phyloP scores from a whole-genome alignment of 2,329 filamentous ascomycete species.

The Diplocarpon rosae region DNA sequence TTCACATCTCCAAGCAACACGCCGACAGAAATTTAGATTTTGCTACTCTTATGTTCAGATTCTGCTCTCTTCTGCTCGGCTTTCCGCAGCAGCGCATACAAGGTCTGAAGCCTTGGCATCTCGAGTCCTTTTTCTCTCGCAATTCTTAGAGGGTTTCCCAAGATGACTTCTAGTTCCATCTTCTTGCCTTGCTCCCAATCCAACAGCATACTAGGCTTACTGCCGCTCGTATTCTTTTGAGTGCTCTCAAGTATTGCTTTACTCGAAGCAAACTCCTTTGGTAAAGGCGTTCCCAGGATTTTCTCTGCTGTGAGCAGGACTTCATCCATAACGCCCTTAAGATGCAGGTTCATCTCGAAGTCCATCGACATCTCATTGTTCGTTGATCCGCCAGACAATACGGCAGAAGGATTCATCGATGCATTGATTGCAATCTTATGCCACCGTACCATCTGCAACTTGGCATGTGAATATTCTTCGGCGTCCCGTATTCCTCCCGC shows the following conservation, averaged over 20 bases:
- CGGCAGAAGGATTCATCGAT: slow-evolving; percentile 62
- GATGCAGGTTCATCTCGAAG: slow-evolving; percentile 48
- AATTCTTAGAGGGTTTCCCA: slow-evolving; percentile 43
- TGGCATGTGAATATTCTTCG: slow-evolving; percentile 50
- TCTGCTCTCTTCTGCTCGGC: slow-evolving; percentile 33
- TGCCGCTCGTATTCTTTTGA: slow-evolving; percentile 49
- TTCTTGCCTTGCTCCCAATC: slow-evolving; percentile 42
- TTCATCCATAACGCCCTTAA: slow-evolving; percentile 59
- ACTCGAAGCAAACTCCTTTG: slow-evolving; percentile 46
- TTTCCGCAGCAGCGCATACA: slow-evolving; percentile 44
- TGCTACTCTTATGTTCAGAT: slow-evolving; percentile 11
- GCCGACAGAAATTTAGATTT: slow-evolving; percentile 7
- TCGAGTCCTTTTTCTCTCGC: slow-evolving; percentile 39
- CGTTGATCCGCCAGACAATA: slow-evolving; percentile 51
- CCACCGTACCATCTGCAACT: slow-evolving; percentile 61
- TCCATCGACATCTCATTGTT: slow-evolving; percentile 58
- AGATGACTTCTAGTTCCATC: slow-evolving; percentile 46
- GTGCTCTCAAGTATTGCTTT: slow-evolving; percentile 54
- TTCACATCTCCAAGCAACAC: no score
- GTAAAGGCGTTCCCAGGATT: slow-evolving; percentile 51
- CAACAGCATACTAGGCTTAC: slow-evolving; percentile 40
- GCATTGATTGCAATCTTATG: slow-evolving; percentile 71
- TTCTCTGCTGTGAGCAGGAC: slow-evolving; percentile 52
- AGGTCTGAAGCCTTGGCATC: slow-evolving; percentile 41
- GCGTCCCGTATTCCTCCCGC: slow-evolving; percentile 53